A percentile compares a stretch with the other conserved stretches of the same genome.
Conservation (phyloP, 176 grass and related monocot species). For the Alopecurus myosuroides region DNA sequence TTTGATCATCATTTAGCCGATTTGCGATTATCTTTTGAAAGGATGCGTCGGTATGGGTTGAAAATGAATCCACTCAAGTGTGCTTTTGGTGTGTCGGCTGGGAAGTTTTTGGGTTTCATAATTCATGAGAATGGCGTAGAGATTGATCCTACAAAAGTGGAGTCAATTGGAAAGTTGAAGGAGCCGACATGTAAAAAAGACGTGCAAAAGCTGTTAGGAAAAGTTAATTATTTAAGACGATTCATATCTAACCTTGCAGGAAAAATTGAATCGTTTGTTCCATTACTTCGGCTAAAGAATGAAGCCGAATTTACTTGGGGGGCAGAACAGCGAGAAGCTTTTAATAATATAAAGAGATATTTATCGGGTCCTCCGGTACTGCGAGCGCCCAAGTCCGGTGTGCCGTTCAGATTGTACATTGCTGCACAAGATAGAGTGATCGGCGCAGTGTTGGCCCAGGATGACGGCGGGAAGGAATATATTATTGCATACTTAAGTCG, state of each 20-base stretch:
- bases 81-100: background rate
- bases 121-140: conserved; percentile 12
- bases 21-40: background rate
- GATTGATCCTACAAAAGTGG: background rate
- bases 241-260: conserved; percentile 21
- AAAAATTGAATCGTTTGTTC: conserved; percentile 6
- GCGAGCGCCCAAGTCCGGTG: too few relatives aligned
- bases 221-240: conserved; percentile 21
- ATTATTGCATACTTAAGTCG: too few relatives aligned
- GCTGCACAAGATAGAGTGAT: too few relatives aligned
- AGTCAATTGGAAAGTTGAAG: background rate
- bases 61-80: conserved; percentile 14
- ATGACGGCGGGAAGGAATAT: too few relatives aligned
- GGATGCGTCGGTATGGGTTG: background rate
- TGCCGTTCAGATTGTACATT: too few relatives aligned
- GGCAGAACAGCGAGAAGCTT: too few relatives aligned
- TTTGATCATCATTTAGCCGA: background rate
- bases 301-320: too few relatives aligned
- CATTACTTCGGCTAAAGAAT: background rate
- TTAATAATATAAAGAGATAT: too few relatives aligned
- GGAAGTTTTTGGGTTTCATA: background rate
- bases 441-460: too few relatives aligned
- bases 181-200: background rate
- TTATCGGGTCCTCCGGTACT: too few relatives aligned
- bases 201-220: background rate